Base-by-base conservation (phyloP, 352 stramenopile genomes). In the Pythium pyrilobum region DNA sequence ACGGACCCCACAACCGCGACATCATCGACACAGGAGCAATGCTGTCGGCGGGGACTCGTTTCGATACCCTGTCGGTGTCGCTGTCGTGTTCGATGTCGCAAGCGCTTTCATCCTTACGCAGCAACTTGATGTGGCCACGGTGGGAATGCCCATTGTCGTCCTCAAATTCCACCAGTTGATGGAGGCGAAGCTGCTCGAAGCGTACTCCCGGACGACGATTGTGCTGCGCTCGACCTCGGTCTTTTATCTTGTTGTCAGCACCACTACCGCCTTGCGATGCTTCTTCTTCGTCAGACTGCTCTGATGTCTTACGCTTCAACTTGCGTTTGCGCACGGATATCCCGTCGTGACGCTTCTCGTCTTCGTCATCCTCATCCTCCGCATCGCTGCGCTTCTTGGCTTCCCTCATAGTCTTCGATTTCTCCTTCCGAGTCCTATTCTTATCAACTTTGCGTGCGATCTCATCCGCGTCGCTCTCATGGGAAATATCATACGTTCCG, bases 81-180 rank as follows among this genome's bases (percentile, higher is more conserved):
- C 67, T 85, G 51, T 80, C 75, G 38, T 88, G 77, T 50, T 76
- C 71, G n/a, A 86, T 67, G 29, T 88, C 77, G 34, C 74, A 88
- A 20, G 54, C 56, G 11, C 66, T 51, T 18, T 81, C 64, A 11
- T 79, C 66, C 16, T 68, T 48, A 25, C 72, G 72, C 11, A 85
- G 45, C 20, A 65, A 41, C 40, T 71, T 72, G 28, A 85, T 74
- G 18, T 73, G 61, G 1, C 77, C 77, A 18, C 72, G 70, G 43
- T 77, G 72, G 32, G 74, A 56, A 2, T 64, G 41, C 2, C 74
- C 74, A 15, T 61, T 62, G 49, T 75, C 71, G 23, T 73, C 77
- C 50, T 74, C 59, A 49, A 88, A 85, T 31, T 83, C 66, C 15
- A 85, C 67, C 12, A 76, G 32, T 53, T 86, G 70, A 49, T 78